Evolutionary conservation across 768 basidiomycete species (phyloP).

Genomic region (Albatrellus ellisii): DNA sequence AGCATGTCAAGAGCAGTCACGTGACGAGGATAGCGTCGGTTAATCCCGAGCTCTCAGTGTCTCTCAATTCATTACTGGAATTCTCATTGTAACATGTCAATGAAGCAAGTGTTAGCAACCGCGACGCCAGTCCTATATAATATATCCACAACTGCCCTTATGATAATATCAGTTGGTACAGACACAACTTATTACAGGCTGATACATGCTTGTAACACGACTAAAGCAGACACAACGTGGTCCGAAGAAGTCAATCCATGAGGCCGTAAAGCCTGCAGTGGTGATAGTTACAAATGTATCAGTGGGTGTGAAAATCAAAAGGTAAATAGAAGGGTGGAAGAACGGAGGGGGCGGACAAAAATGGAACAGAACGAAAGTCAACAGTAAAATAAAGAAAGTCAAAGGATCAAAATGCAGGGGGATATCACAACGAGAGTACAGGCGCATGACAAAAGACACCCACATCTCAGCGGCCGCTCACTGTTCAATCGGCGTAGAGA

Average conservation of each 20-base stretch:
- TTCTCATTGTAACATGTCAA: too few species aligned
- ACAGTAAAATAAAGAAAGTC: slow-evolving; percentile 1
- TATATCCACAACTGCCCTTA: too few species aligned
- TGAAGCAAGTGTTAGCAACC: too few species aligned
- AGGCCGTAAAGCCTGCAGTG: slow-evolving; percentile 1
- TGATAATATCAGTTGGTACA: neutral
- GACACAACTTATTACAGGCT: neutral
- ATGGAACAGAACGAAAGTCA: neutral
- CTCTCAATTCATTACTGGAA: too few species aligned
- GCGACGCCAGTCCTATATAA: too few species aligned
- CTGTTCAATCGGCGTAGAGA: slow-evolving; percentile 55
- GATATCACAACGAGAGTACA: neutral
- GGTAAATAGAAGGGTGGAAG: neutral
- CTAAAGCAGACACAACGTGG: neutral
- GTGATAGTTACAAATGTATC: slow-evolving; percentile 5
- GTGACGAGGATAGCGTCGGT: neutral
- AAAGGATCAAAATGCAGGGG: neutral
- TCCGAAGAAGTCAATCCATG: too few species aligned
- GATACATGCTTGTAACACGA: neutral
- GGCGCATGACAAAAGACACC: neutral
- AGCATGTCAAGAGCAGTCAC: neutral
- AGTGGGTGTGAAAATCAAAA: slow-evolving; percentile 1
- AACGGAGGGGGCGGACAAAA: neutral
- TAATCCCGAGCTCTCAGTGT: too few species aligned
- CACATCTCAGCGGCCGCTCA: neutral